Evolutionary conservation across 1,284 basidiomycete genomes (phyloP).

Genomic region (Peniophora sp.): DNA sequence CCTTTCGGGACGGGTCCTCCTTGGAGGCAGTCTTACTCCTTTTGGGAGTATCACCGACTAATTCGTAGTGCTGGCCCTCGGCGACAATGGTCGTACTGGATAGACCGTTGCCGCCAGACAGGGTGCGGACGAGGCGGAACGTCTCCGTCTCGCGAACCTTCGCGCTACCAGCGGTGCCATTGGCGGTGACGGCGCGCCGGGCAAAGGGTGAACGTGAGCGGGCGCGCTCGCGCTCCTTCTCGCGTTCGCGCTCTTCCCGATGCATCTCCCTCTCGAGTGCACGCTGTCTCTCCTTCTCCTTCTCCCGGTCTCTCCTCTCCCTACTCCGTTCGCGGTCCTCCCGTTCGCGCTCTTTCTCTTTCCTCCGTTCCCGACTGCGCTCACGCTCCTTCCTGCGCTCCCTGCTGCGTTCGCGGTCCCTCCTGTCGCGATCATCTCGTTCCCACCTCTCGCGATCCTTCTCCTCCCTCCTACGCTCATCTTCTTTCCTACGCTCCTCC

Average conservation of each 20-base stretch:
- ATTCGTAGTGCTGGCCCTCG: constrained; percentile 7
- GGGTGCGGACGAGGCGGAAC: constrained; percentile 6
- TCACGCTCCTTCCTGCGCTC: too few relatives aligned
- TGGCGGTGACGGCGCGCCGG: too few relatives aligned
- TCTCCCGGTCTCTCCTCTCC: constrained; percentile 9
- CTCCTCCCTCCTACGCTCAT: too few relatives aligned
- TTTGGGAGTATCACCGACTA: constrained; percentile 1
- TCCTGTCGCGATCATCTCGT: too few relatives aligned
- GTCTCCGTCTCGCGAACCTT: constrained; percentile 1
- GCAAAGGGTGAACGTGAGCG: too few relatives aligned
- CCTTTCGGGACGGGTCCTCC: too few relatives aligned
- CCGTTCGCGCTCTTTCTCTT: constrained; percentile 11
- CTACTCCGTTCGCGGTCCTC: constrained; percentile 9
- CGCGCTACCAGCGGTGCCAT: neutral
- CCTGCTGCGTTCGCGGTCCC: too few relatives aligned
- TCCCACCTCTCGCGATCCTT: too few relatives aligned
- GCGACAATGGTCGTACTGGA: constrained; percentile 2
- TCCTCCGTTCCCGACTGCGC: constrained; percentile 4
- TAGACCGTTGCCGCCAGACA: constrained; percentile 1
- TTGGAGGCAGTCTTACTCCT: too few relatives aligned
- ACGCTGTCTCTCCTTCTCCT: constrained; percentile 12
- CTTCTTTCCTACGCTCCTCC: too few relatives aligned
- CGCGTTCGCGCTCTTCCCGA: constrained; percentile 10
- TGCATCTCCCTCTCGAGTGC: constrained; percentile 9
- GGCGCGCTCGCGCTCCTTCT: constrained; percentile 9